Percentiles rank a stretch among this genome's conserved stretches.
Evolutionary conservation across 768 basidiomycete genomes (phyloP).

Genomic region (Macrolepiota albuminosa): DNA sequence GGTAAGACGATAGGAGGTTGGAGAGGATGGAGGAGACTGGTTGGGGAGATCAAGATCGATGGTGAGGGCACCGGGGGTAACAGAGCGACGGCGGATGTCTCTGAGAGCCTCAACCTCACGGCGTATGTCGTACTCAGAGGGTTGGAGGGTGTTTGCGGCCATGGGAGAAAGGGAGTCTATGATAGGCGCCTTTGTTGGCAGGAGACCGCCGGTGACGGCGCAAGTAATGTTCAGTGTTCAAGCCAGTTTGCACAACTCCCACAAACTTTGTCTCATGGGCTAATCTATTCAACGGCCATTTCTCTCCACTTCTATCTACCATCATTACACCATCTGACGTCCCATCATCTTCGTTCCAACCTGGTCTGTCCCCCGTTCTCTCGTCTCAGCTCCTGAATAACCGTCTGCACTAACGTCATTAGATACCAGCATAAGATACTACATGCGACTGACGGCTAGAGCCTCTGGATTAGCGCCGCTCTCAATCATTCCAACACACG

Average conservation of each 20-base stretch:
- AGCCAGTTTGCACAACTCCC: constrained; percentile 22
- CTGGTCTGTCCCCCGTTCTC: constrained; percentile 50
- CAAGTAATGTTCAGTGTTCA: neutral
- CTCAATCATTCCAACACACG: constrained; percentile 90
- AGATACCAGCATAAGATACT: constrained; percentile 2
- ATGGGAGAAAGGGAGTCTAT: constrained; percentile 15
- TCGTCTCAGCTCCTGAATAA: constrained; percentile 77
- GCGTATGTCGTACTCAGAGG: constrained; percentile 80
- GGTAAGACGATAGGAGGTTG: constrained; percentile 50
- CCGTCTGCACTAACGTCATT: constrained; percentile 46
- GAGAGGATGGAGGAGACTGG: constrained; percentile 55
- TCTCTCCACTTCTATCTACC: neutral
- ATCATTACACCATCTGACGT: neutral
- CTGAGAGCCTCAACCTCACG: constrained; percentile 83
- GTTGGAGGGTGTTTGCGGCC: constrained; percentile 54
- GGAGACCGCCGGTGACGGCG: neutral
- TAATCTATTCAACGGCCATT: neutral
- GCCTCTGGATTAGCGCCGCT: constrained; percentile 91
- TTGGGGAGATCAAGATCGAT: constrained; percentile 92
- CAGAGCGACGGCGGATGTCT: constrained; percentile 81
- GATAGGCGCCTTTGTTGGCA: neutral
- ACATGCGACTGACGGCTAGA: constrained; percentile 55
- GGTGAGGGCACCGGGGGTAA: constrained; percentile 75
- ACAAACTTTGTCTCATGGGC: constrained; percentile 16
- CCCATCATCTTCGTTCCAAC: neutral